Conservation (phyloP, 306 rosid species). For the Canavalia gladiata region DNA sequence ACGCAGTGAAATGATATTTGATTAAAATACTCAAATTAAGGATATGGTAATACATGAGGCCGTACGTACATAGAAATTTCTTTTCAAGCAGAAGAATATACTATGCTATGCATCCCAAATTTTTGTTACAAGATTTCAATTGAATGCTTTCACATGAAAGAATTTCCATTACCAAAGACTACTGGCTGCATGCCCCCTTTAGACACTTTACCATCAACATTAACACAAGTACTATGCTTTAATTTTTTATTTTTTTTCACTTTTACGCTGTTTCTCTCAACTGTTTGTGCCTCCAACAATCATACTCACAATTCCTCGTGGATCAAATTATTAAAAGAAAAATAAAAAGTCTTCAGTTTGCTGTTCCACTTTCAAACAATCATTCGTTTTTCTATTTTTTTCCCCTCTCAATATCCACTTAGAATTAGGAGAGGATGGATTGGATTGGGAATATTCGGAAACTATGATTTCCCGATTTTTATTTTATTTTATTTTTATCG, state of each 20-base stretch:
- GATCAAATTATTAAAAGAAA: neutral
- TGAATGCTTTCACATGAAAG: slow-evolving; percentile 27
- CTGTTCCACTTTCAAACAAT: neutral
- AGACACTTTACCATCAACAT: slow-evolving; percentile 11
- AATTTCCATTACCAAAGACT: neutral
- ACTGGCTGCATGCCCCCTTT: neutral
- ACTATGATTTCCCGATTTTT: no score
- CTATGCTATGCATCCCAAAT: neutral
- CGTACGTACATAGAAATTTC: neutral
- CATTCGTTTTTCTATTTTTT: no score
- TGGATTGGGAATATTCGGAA: no score
- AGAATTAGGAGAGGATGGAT: no score
- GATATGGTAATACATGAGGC: neutral
- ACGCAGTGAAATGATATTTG: no score
- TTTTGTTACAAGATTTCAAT: slow-evolving; percentile 12
- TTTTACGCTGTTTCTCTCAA: neutral
- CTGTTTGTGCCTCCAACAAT: neutral
- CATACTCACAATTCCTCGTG: slow-evolving; percentile 17
- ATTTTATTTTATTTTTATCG: no score
- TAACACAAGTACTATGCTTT: neutral
- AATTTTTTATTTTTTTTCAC: neutral
- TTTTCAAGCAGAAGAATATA: neutral
- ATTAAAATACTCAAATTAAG: no score
- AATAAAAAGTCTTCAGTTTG: neutral
- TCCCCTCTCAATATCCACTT: no score